Percentiles rank a stretch among this genome's conserved stretches.
Conservation (phyloP, 352 stramenopile species). For the Blastocystis sp. region DNA sequence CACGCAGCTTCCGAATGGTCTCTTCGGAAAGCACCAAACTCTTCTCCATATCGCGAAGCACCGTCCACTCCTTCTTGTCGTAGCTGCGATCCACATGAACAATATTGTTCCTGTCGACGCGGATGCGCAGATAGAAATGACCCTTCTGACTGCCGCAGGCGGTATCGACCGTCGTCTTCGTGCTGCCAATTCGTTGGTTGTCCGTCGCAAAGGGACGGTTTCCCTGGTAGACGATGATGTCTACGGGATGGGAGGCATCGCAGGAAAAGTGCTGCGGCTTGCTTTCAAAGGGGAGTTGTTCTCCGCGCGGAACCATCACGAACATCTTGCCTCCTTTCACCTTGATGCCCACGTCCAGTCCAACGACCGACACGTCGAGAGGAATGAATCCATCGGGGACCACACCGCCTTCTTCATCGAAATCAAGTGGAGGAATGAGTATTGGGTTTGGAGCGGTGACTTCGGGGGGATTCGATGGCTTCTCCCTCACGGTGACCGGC, state of each 20-base stretch:
- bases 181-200: background rate
- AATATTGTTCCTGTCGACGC: background rate
- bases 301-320: slow-evolving; percentile 24
- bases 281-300: background rate
- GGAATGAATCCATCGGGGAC: too few species aligned
- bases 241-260: background rate
- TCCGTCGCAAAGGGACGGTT: background rate
- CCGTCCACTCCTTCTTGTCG: background rate
- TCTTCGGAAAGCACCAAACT: background rate
- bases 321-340: background rate
- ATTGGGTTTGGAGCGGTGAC: too few species aligned
- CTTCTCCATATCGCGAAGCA: background rate
- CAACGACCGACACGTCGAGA: too few species aligned
- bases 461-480: too few species aligned
- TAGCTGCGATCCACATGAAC: background rate
- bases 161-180: background rate
- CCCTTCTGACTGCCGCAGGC: too few species aligned
- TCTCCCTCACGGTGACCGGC: too few species aligned
- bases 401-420: too few species aligned
- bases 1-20: background rate
- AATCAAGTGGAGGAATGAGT: too few species aligned
- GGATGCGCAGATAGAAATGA: background rate
- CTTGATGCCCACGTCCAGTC: slow-evolving; percentile 13
- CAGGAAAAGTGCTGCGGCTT: background rate
- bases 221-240: background rate